Base-by-base conservation (phyloP, 2,329 filamentous ascomycete species). In the Penicillium sp. region DNA sequence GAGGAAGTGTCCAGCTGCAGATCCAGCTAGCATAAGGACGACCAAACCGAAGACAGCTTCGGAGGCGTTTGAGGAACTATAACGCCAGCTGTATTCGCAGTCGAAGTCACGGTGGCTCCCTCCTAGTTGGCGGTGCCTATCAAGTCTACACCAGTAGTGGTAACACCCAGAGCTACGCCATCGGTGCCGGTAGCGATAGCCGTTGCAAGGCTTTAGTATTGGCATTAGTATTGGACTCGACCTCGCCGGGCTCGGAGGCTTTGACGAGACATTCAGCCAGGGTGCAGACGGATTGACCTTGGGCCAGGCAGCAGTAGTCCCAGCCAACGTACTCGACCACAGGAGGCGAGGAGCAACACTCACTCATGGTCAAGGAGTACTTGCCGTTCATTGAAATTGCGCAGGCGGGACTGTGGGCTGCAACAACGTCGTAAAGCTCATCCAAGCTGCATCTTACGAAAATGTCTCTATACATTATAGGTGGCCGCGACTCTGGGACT, bases 221-320 rank as follows among this genome's bases (percentile, higher is more conserved):
- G 13, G 56, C 57, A 44, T 59, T 59, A 24, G 57, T n/a, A 30
- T 63, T 65, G 30, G 60, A 62, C 61, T 60, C 61, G 20, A 63
- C 54, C 33, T 63, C 48, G 2, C 61, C 60, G 4, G 56, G 28
- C 20, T 53, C 53, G 9, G 55, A 59, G 4, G 55, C 60, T 31
- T 61, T 59, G 53, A 57, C 54, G 6, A 63, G 54, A 44, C 61
- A 64, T 31, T 58, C 57, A 3, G 57, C 59, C 16, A 63, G 50
- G 10, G 50, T 50, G 5, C 54, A 53, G 18, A 63, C 46, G 7
- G 25, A 55, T 44, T 63, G 60, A 10, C 51, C 56, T 30, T 63
- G 46, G 1, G 62, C 56, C 2, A 63, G 53, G 20, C 62, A 63
- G 49, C 63, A 63, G 46, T 60, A 63, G 48, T 62, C 58, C 43